Base-by-base conservation (phyloP, 495 filamentous ascomycete genomes). In the Neurospora sublineolata region DNA sequence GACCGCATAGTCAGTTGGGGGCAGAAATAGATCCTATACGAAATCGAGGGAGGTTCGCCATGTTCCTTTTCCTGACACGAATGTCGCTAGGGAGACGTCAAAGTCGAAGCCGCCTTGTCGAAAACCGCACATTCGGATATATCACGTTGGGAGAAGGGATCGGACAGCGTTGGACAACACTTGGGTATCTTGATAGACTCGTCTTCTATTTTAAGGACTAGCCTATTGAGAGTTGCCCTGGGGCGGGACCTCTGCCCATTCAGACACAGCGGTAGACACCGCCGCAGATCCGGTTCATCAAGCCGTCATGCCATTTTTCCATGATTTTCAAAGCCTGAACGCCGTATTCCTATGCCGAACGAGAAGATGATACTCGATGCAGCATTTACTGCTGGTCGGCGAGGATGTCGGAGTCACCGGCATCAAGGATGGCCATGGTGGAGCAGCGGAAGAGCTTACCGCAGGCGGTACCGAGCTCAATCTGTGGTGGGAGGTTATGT, bases 401-500 rank as follows among this genome's bases (percentile, higher is more conserved):
- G 77, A 99, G 87, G 83, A 98, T 97, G 85, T 99, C 94, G 70
- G 92, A 95, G 89, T 98, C 95, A 91, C 95, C 95, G 83, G 93
- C 94, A 84, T 97, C 94, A 58, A 98, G 84, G 81, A 97, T 90
- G 73, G 94, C 89, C 93, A 98, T 96, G 80, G 93, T 96, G 69
- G 90, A 91, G 88, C 93, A 97, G 71, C 89, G 84, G 88, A 80
- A 81, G 75, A 81, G 78, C 77, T 81, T 81, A 40, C 77, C 77
- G 77, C 81, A 83, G 70, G 94, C 92, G 77, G 93, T 97, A 73
- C 95, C 95, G 71, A 99, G 87, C 84, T 98, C 94, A 82, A 97
- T 97, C 94, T 97, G 80, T 84, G 68, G 71, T 52, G 67, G 68
- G 37, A 78, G 73, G 52, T 33, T 64, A 33, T 36, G 52, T 73